Evolutionary conservation across 2,329 filamentous ascomycete genomes (phyloP), one percentile per base, ranked within the genome.

Genomic region (Talaromyces islandicus): DNA sequence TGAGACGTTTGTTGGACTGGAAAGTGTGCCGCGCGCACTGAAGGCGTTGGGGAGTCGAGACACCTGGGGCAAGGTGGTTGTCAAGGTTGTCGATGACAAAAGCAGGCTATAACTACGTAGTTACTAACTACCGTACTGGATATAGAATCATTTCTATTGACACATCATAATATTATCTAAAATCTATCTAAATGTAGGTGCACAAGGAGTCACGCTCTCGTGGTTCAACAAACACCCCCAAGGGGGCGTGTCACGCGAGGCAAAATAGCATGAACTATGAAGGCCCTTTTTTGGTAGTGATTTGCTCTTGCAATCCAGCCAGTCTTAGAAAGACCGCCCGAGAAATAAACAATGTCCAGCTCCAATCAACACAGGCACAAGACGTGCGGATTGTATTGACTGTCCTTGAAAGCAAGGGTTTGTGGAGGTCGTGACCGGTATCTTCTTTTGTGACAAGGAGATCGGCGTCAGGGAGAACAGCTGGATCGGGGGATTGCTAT

Each of bases 21-120:
- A 96, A 68, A 87, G 81, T 60, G 83, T 97, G 29, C 88, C 89
- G 0, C 84, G 84, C 62, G 92, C 92, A 0, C 74, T 97, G 68
- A 81, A 88, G 68, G 89, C 89, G 2, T 76, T 97, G 59, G 92
- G 91, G 1, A 85, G 85, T 1, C 81, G 93, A 62, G 90, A 89
- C 56, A 96, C 92, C 1, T 97, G 93, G 93, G 93, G 93, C 0
- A 97, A 97, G 81, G 93, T 97, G 0, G 91, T 97, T 1, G 88
- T 97, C 21, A 91, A 91, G 76, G 81, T 97, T 48, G 87, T 88
- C 1, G 89, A 92, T 67, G 81, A 85, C 4, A 48, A 21, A 9
- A 57, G 54, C 32, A 55, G 32, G 32, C 35, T 60, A 27, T 61
- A 43, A 38, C 14, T 17, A n/a, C n/a, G 14, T 32, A 14, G n/a